Evolutionary conservation across 345 rosid genomes (phyloP).

Genomic region (Pugionium cornutum): DNA sequence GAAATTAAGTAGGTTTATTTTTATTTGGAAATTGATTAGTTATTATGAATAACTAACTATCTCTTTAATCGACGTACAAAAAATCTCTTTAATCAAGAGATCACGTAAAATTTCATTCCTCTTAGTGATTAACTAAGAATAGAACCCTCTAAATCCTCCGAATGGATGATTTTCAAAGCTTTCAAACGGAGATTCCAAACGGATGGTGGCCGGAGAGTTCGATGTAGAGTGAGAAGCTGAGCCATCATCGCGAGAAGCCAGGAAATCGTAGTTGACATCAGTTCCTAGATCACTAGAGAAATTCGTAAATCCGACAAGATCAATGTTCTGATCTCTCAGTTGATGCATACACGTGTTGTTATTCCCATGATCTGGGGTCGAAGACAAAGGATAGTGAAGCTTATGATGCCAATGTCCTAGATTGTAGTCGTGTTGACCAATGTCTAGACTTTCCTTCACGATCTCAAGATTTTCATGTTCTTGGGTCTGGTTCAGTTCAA

Average conservation of each 20-base stretch:
- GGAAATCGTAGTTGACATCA: slow-evolving; percentile 33
- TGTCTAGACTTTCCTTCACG: slow-evolving; percentile 38
- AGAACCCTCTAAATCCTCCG: slow-evolving; percentile 35
- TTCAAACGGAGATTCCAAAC: slow-evolving; percentile 32
- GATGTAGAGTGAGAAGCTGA: slow-evolving; percentile 36
- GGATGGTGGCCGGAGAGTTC: slow-evolving; percentile 28
- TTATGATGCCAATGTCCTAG: slow-evolving; percentile 21
- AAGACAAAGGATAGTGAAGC: slow-evolving; percentile 38
- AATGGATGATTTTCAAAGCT: slow-evolving; percentile 30
- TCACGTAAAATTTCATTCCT: background rate
- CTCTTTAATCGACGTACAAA: background rate
- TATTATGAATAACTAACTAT: background rate
- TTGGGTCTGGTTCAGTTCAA: slow-evolving; percentile 36
- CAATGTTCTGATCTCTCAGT: slow-evolving; percentile 21
- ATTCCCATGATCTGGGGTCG: slow-evolving; percentile 23
- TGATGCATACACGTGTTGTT: slow-evolving; percentile 29
- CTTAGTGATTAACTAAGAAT: slow-evolving; percentile 24
- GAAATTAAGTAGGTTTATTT: slow-evolving; percentile 12
- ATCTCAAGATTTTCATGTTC: slow-evolving; percentile 42
- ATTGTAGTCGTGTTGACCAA: slow-evolving; percentile 15
- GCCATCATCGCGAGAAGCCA: slow-evolving; percentile 24
- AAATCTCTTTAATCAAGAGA: slow-evolving; percentile 19
- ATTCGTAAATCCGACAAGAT: slow-evolving; percentile 30
- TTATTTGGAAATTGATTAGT: slow-evolving; percentile 24
- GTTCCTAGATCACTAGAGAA: slow-evolving; percentile 32